These are phyloP conservation scores for Podospora didyma DNA, from an alignment of 495 filamentous ascomycete species.

Conservation along the genomic window DNA sequence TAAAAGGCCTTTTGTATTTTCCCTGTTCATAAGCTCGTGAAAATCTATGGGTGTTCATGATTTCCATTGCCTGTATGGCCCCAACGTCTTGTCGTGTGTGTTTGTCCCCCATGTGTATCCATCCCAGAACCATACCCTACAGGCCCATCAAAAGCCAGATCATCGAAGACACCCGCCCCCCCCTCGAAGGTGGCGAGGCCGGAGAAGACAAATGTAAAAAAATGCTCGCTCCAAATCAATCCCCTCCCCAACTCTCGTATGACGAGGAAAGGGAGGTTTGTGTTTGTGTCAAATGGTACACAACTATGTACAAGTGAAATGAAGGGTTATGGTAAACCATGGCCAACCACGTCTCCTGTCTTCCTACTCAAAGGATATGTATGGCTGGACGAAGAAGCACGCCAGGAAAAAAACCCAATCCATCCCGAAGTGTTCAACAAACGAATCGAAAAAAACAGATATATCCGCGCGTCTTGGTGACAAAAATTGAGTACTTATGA, in stretches of 20 bases:
- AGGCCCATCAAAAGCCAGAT: not conserved
- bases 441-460: slow-evolving; percentile 6
- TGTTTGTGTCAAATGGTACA: not conserved
- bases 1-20: not conserved
- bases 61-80: not conserved
- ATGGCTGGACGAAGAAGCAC: slow-evolving; percentile 3
- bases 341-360: not conserved
- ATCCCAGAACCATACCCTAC: not conserved
- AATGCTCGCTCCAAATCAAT: not conserved
- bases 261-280: not conserved
- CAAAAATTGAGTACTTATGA: slow-evolving; percentile 11
- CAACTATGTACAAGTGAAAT: slow-evolving; percentile 10
- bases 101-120: not conserved
- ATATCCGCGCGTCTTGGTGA: not conserved
- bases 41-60: not conserved
- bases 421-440: slow-evolving; percentile 3
- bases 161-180: not conserved
- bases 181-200: not conserved
- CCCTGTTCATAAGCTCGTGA: not conserved
- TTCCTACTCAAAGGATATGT: not conserved
- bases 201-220: not conserved
- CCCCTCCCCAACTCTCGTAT: not conserved
- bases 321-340: not conserved
- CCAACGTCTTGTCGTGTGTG: not conserved
- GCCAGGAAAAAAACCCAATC: not conserved